These are phyloP conservation scores for Penicillium bovifimosum DNA, from an alignment of 495 filamentous ascomycete genomes.

Conservation along the genomic window DNA sequence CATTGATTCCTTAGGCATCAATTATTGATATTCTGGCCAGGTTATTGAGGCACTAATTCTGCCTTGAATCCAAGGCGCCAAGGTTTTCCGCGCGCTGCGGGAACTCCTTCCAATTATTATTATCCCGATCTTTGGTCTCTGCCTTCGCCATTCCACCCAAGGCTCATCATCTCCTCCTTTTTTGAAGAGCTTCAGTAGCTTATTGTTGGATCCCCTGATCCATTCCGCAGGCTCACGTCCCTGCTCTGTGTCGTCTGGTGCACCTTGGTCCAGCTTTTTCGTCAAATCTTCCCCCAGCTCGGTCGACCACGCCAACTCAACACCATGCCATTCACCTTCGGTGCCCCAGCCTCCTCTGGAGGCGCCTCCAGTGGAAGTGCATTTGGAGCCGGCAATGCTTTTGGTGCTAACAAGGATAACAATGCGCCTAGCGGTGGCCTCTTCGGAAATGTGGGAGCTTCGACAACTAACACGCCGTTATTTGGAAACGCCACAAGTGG, in stretches of 20 bases:
- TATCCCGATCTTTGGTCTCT: constrained; percentile 11
- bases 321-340: constrained; percentile 38
- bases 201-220: constrained; percentile 9
- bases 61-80: constrained; percentile 7
- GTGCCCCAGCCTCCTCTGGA: constrained; percentile 28
- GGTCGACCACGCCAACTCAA: constrained; percentile 16
- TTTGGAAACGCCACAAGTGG: constrained; percentile 28
- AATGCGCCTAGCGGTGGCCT: constrained; percentile 29
- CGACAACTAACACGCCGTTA: constrained; percentile 29
- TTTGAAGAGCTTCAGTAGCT: constrained; percentile 5
- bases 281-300: constrained; percentile 11
- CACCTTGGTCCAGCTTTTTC: constrained; percentile 18
- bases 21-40: constrained; percentile 1
- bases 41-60: constrained; percentile 1
- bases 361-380: constrained; percentile 28
- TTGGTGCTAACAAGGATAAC: constrained; percentile 29
- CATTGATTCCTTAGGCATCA: constrained; percentile 27
- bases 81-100: constrained; percentile 13
- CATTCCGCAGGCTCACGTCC: constrained; percentile 13
- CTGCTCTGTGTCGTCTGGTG: constrained; percentile 12
- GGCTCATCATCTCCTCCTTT: constrained; percentile 7
- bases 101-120: constrained; percentile 27
- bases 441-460: constrained; percentile 44
- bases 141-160: constrained; percentile 2
- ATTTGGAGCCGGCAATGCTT: constrained; percentile 36